phyloP scores from a whole-genome alignment of 805 yeast genomes.

The Nakazawaea wyomingensis region DNA sequence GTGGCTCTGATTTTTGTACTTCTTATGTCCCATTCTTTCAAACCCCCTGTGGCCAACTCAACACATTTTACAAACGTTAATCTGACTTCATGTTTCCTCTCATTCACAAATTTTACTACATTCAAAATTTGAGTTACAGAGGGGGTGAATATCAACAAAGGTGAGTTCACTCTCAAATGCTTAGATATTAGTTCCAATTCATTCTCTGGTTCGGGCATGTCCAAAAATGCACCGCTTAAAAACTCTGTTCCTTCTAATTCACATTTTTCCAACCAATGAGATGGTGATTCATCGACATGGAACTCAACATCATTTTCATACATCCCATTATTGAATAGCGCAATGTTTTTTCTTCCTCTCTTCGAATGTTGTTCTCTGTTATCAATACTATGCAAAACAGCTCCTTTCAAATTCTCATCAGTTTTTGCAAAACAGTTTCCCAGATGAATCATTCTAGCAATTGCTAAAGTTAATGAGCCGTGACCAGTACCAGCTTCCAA shows the following conservation, averaged over 20 bases:
- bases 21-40: conserved; percentile 48
- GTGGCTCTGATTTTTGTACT: conserved; percentile 33
- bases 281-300: conserved; percentile 36
- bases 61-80: conserved; percentile 33
- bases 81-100: conserved; percentile 23
- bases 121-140: conserved; percentile 44
- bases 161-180: conserved; percentile 35
- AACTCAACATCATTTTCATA: conserved; percentile 41
- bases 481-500: conserved; percentile 55
- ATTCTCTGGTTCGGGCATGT: conserved; percentile 38
- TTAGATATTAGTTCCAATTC: conserved; percentile 29
- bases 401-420: conserved; percentile 29
- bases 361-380: conserved; percentile 32
- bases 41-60: conserved; percentile 45
- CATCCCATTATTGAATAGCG: conserved; percentile 36
- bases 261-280: conserved; percentile 29
- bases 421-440: conserved; percentile 34
- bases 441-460: conserved; percentile 36
- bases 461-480: conserved; percentile 43
- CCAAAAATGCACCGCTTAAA: conserved; percentile 40
- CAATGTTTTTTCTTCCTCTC: conserved; percentile 35
- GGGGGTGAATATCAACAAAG: conserved; percentile 41
- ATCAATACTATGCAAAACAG: conserved; percentile 42
- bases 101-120: conserved; percentile 27
- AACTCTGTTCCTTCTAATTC: conserved; percentile 18